Percentiles rank a stretch among this genome's conserved stretches.
phyloP scores from a whole-genome alignment of 805 yeast genomes.

The Lipomyces chichibuensis region DNA sequence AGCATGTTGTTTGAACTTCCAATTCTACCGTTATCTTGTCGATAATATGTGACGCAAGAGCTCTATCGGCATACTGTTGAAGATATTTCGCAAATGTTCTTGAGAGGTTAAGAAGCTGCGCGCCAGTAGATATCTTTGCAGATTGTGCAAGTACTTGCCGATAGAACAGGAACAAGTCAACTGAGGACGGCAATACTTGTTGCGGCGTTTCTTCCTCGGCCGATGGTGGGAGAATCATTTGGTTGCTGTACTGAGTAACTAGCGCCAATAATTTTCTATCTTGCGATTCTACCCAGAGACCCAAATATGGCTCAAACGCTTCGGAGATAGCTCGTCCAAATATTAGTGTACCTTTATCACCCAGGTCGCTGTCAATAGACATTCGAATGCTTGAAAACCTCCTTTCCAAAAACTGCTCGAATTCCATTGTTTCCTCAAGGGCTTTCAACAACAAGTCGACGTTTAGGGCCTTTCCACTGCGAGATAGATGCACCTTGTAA shows the following conservation, averaged over 20 bases:
- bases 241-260: slow-evolving; percentile 64
- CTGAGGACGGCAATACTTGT: slow-evolving; percentile 80
- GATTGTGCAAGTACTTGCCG: slow-evolving; percentile 74
- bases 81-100: slow-evolving; percentile 69
- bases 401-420: slow-evolving; percentile 73
- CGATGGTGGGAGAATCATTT: slow-evolving; percentile 55
- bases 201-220: slow-evolving; percentile 55
- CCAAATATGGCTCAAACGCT: slow-evolving; percentile 82
- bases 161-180: slow-evolving; percentile 80
- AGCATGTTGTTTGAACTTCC: slow-evolving; percentile 65
- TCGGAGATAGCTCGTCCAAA: slow-evolving; percentile 56
- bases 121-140: slow-evolving; percentile 56
- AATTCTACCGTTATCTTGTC: slow-evolving; percentile 53
- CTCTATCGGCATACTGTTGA: slow-evolving; percentile 56
- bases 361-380: slow-evolving; percentile 23
- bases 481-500: slow-evolving; percentile 55
- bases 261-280: slow-evolving; percentile 64
- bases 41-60: slow-evolving; percentile 43
- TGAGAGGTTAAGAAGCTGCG: slow-evolving; percentile 52
- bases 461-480: slow-evolving; percentile 46
- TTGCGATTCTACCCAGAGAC: slow-evolving; percentile 86
- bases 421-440: slow-evolving; percentile 76
- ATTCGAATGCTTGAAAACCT: slow-evolving; percentile 48
- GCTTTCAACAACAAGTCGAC: slow-evolving; percentile 70
- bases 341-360: slow-evolving; percentile 37